Evolutionary conservation across 306 rosid species (phyloP).

Genomic region (Prunus kanzakura): DNA sequence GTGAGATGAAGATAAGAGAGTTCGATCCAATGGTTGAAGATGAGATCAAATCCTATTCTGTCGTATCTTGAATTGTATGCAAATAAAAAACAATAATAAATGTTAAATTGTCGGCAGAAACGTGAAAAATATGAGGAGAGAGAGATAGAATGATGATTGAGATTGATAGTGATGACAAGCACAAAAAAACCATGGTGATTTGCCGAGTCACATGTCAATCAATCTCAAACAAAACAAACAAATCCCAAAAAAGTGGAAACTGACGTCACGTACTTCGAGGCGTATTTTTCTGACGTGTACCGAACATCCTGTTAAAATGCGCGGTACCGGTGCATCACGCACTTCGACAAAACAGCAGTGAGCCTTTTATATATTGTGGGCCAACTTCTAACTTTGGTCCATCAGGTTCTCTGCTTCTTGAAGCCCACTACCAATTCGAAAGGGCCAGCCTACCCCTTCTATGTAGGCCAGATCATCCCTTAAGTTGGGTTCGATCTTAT

Average conservation of each 20-base stretch:
- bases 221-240: neutral
- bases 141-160: no score
- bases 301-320: neutral
- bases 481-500: no score
- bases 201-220: neutral
- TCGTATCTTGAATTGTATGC: no score
- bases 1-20: no score
- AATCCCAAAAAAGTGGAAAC: neutral
- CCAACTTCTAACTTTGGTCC: neutral
- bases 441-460: no score
- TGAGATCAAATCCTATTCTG: no score
- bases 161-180: neutral
- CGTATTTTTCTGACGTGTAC: neutral
- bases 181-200: neutral
- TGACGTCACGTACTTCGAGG: slow-evolving; percentile 3
- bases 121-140: no score
- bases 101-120: no score
- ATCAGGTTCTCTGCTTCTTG: neutral
- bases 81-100: no score
- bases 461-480: no score
- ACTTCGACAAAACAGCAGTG: neutral
- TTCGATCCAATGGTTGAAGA: no score
- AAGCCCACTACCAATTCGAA: neutral
- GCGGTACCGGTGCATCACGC: neutral
- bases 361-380: neutral